Base-by-base conservation (phyloP, 495 filamentous ascomycete genomes). In the Podospora tetraspora region DNA sequence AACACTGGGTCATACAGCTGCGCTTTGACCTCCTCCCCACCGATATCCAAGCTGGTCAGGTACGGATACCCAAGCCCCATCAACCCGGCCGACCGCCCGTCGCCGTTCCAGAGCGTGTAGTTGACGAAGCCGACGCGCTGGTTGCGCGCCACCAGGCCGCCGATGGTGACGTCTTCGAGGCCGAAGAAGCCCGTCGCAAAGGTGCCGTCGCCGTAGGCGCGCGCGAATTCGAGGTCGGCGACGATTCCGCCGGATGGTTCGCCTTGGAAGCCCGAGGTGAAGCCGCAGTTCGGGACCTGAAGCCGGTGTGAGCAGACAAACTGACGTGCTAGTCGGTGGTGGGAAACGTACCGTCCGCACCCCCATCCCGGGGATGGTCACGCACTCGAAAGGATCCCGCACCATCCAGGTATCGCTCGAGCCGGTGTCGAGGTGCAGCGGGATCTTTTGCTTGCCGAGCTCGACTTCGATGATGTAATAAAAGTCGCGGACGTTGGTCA, bases 321-420 rank as follows among this genome's bases (percentile, higher is more conserved):
- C n/a, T n/a, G n/a, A n/a, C n/a, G n/a, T n/a, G n/a, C n/a, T n/a
- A n/a, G 27, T 6, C 7, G 11, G 4, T 11, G 19, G 30, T 7
- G 10, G n/a, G 10, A n/a, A 9, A 69, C 70, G 24, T 67, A 70
- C 73, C 25, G 8, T 60, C n/a, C 63, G 59, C 1, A 69, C 10
- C 59, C 32, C 75, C 64, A 19, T 22, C 77, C n/a, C 62, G 0
- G 43, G 72, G 9, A 68, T 57, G 58, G 77, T 74, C 21, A 84
- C 70, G 69, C 88, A 91, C 13, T 71, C 62, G 64, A 83, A 89
- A 16, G 78, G 76, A 7, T 73, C 68, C 37, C 79, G 70, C 21
- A 83, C 79, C 13, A 90, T 72, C 82, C 87, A 90, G 9, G 86
- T 88, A 70, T 91, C 89, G 69, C 79, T 83, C 68, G 83, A 86